Evolutionary conservation across 2,329 filamentous ascomycete species (phyloP), one percentile per base, ranked within the genome.

Genomic region (Trichoderma koningii): DNA sequence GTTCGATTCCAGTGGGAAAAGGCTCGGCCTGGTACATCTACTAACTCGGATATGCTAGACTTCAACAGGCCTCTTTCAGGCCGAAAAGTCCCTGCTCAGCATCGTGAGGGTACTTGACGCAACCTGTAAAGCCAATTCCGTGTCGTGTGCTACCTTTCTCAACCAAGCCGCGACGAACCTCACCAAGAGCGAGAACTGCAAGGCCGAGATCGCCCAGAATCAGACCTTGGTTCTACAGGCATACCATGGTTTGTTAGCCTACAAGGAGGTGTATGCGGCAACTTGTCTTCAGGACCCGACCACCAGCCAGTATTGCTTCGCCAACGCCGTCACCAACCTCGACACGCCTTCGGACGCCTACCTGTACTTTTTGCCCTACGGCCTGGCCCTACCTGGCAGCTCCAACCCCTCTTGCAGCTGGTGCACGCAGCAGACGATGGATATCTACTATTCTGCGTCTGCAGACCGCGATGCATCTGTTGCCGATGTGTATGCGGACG

Each of bases 301-400:
- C 0, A 87, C 87, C 1, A 82, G 82, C 57, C 84, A 87, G 69
- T 97, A 94, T 80, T 89, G 87, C 79, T 97, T 92, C 75, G 91
- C 91, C 69, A 89, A 91, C 70, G 92, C 94, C 56, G 87, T 93
- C 66, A 92, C 90, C 55, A 96, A 97, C 77, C 75, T 80, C 6
- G 85, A 86, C 23, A 89, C 85, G 9, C 82, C 90, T 0, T 85
- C 87, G 38, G 89, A 95, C 74, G 84, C 87, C 41, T 94, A 93
- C 73, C 83, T 95, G 42, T 99, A 97, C 79, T 94, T 90, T 72
- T 81, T 98, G 3, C 91, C 93, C 0, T 83, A 96, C 63, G 95
- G 95, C 66, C 83, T 88, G 47, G 76, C 82, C 0, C 79, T 97
- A 14, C 91, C 91, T 0, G 82, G 80, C 15, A 84, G 84, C 23